Evolutionary conservation across 768 basidiomycete genomes (phyloP).

Genomic region (Xerocomus spinulosus): DNA sequence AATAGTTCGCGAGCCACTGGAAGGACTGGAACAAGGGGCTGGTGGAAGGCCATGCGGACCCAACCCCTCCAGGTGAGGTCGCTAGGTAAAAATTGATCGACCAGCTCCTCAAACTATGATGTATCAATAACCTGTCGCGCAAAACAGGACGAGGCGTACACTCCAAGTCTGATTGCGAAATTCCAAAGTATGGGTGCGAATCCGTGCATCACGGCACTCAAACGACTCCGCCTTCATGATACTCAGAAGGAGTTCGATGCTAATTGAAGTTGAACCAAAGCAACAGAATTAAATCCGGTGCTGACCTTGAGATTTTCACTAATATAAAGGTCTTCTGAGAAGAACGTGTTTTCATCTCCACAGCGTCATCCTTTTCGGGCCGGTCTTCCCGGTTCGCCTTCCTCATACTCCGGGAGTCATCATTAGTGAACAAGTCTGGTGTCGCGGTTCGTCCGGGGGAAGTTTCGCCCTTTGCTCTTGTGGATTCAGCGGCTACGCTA

Average conservation of each 20-base stretch:
- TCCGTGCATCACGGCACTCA: slow-evolving; percentile 72
- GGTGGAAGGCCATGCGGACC: slow-evolving; percentile 80
- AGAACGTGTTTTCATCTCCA: slow-evolving; percentile 80
- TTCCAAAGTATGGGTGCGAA: slow-evolving; percentile 74
- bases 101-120: slow-evolving; percentile 68
- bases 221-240: slow-evolving; percentile 83
- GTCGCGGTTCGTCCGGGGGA: slow-evolving; percentile 7
- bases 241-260: slow-evolving; percentile 69
- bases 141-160: slow-evolving; percentile 41
- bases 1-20: slow-evolving; percentile 76
- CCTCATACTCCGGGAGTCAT: slow-evolving; percentile 20
- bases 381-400: slow-evolving; percentile 17
- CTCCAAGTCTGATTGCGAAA: slow-evolving; percentile 82
- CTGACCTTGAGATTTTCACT: slow-evolving; percentile 68
- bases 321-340: slow-evolving; percentile 79
- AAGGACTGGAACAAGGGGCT: slow-evolving; percentile 71
- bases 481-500: slow-evolving; percentile 37
- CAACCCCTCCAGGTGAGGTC: slow-evolving; percentile 77
- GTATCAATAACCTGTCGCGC: slow-evolving; percentile 4
- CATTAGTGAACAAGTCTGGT: slow-evolving; percentile 17
- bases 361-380: slow-evolving; percentile 50
- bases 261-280: slow-evolving; percentile 29
- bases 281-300: slow-evolving; percentile 1
- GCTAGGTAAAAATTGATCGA: slow-evolving; percentile 75
- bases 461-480: slow-evolving; percentile 13